A percentile compares a stretch with the other conserved stretches of the same genome.
phyloP scores from a whole-genome alignment of 176 grass and related monocot species.

The Oryza glaberrima region DNA sequence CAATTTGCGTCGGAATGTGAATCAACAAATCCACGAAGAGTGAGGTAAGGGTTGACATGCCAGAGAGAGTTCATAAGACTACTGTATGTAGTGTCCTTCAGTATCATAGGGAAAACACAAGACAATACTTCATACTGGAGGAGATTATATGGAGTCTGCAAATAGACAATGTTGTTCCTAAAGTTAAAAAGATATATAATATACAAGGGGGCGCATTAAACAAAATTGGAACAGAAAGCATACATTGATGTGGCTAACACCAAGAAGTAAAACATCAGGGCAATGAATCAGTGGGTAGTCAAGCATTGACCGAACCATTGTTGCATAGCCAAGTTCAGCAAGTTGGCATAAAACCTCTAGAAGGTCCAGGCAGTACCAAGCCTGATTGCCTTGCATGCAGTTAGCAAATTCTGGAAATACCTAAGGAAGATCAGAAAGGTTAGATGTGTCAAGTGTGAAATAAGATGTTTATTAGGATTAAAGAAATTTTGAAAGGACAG shows the following conservation, averaged over 20 bases:
- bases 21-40: constrained; percentile 88
- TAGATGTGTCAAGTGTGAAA: not conserved
- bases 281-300: constrained; percentile 71
- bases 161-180: constrained; percentile 27
- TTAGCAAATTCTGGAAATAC: constrained; percentile 64
- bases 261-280: constrained; percentile 79
- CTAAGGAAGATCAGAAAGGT: constrained; percentile 52
- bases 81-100: constrained; percentile 63
- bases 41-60: constrained; percentile 66
- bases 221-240: constrained; percentile 6
- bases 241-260: constrained; percentile 83
- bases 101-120: constrained; percentile 69
- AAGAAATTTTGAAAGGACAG: constrained; percentile 5
- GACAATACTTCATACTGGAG: constrained; percentile 80
- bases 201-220: constrained; percentile 5
- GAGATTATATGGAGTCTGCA: constrained; percentile 93
- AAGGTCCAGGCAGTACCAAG: constrained; percentile 93
- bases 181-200: constrained; percentile 32
- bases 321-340: constrained; percentile 80
- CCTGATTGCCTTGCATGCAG: constrained; percentile 67
- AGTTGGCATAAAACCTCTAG: constrained; percentile 81
- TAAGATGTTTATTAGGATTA: constrained; percentile 5
- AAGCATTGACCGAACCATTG: constrained; percentile 61
- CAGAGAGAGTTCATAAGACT: constrained; percentile 70
- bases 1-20: constrained; percentile 59